phyloP scores from a whole-genome alignment of 2,329 filamentous ascomycete genomes.

The Clonostachys rosea region DNA sequence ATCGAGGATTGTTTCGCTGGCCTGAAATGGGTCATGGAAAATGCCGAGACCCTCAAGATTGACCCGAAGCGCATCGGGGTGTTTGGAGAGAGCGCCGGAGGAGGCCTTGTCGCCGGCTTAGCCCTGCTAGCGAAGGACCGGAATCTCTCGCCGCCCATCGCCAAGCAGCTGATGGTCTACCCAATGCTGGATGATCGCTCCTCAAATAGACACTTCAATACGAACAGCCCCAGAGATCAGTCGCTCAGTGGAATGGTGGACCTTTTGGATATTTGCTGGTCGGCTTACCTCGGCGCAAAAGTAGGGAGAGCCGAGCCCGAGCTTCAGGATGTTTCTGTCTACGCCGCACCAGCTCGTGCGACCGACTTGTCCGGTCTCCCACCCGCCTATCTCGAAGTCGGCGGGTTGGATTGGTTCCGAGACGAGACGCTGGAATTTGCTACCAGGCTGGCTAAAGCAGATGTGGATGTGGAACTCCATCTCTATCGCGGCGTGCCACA shows the following conservation, averaged over 20 bases:
- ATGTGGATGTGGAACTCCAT: slow-evolving; percentile 30
- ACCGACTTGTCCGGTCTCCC: slow-evolving; percentile 20
- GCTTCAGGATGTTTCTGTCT: slow-evolving; percentile 4
- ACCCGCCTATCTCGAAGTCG: slow-evolving; percentile 29
- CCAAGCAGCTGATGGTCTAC: slow-evolving; percentile 23
- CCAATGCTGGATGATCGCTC: slow-evolving; percentile 25
- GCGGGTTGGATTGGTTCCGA: slow-evolving; percentile 28
- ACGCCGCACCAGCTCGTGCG: slow-evolving; percentile 14
- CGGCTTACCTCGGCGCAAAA: slow-evolving; percentile 4
- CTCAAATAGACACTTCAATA: background rate
- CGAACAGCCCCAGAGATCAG: slow-evolving; percentile 5
- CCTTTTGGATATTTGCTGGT: slow-evolving; percentile 11
- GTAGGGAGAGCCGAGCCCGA: slow-evolving; percentile 1
- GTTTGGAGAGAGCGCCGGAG: slow-evolving; percentile 14
- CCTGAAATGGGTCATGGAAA: slow-evolving; percentile 13
- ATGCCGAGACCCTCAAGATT: slow-evolving; percentile 10
- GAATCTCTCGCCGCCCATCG: slow-evolving; percentile 14
- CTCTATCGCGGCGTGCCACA: slow-evolving; percentile 33
- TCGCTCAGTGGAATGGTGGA: slow-evolving; percentile 7
- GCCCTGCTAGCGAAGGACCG: slow-evolving; percentile 33
- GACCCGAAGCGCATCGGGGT: slow-evolving; percentile 11
- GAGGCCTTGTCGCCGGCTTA: slow-evolving; percentile 9
- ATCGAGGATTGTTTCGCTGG: slow-evolving; percentile 28
- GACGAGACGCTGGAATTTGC: slow-evolving; percentile 25
- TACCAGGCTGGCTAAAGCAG: slow-evolving; percentile 15